Conservation (phyloP, 257 asterid genomes). For the Jaltomata sinuosa region DNA sequence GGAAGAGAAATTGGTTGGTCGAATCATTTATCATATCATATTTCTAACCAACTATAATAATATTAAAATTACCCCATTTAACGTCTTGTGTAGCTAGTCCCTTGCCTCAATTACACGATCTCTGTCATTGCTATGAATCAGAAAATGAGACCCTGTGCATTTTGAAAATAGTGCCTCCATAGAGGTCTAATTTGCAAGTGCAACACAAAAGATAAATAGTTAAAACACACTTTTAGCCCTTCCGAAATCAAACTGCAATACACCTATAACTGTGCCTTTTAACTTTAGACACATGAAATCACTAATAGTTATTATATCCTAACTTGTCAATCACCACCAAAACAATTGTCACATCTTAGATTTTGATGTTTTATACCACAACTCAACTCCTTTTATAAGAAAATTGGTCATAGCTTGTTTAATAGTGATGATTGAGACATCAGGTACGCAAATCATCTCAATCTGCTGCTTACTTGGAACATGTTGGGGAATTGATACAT, state of each 20-base stretch:
- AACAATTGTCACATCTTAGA: neutral
- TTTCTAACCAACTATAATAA: neutral
- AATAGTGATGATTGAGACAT: neutral
- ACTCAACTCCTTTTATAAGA: neutral
- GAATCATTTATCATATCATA: no score
- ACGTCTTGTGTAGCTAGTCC: neutral
- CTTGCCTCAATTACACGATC: neutral
- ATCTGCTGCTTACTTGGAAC: neutral
- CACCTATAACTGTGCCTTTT: neutral
- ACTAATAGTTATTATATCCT: neutral
- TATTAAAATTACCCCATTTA: neutral
- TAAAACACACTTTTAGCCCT: neutral
- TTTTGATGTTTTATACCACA: neutral
- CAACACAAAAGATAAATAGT: neutral
- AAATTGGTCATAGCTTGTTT: neutral
- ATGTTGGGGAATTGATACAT: no score
- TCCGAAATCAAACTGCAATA: neutral
- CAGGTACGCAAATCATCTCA: neutral
- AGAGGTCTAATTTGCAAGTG: neutral
- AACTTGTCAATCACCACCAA: neutral
- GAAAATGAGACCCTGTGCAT: neutral
- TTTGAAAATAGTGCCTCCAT: conserved; percentile 3
- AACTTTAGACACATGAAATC: neutral
- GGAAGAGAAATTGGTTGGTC: no score
- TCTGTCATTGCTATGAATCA: neutral